Evolutionary conservation across 1,139 yeast genomes (phyloP).

Genomic region (Blastobotrys indianensis): DNA sequence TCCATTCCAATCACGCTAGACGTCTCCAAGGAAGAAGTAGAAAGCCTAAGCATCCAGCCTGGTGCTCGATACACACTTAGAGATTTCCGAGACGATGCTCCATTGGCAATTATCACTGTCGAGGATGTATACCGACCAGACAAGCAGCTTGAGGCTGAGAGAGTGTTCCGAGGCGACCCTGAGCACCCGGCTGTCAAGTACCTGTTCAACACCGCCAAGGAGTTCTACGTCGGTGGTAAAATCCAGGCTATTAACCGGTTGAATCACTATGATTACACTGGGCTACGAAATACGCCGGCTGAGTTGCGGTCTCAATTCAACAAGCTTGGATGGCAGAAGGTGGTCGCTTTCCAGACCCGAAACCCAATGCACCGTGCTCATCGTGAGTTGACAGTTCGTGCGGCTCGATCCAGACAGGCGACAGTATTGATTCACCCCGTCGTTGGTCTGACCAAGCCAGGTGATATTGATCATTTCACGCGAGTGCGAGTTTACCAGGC

Average conservation of each 20-base stretch:
- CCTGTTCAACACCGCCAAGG: conserved; percentile 69
- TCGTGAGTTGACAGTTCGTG: conserved; percentile 91
- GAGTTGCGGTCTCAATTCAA: conserved; percentile 81
- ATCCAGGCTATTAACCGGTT: conserved; percentile 80
- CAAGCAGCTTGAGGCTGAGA: conserved; percentile 69
- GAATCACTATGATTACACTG: conserved; percentile 84
- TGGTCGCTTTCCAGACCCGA: conserved; percentile 96
- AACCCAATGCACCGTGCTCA: conserved; percentile 99
- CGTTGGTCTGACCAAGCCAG: conserved; percentile 94
- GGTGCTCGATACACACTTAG: conserved; percentile 68
- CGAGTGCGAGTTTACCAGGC: conserved; percentile 94
- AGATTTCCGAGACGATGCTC: conserved; percentile 77
- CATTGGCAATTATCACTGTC: conserved; percentile 75
- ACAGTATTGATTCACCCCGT: conserved; percentile 93
- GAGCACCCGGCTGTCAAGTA: conserved; percentile 92
- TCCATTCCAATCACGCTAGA: conserved; percentile 91
- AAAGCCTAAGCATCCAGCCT: conserved; percentile 35
- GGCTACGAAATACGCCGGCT: conserved; percentile 81
- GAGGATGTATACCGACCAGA: conserved; percentile 78
- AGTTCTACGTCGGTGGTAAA: conserved; percentile 80
- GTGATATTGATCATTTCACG: conserved; percentile 96
- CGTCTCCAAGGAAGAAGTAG: conserved; percentile 52
- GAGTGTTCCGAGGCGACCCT: conserved; percentile 93
- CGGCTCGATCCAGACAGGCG: conserved; percentile 73
- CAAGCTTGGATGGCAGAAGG: conserved; percentile 78